Percentiles rank a stretch among this genome's conserved stretches.
Conservation (phyloP, 768 basidiomycete species). For the Boletellus ananiceps region DNA sequence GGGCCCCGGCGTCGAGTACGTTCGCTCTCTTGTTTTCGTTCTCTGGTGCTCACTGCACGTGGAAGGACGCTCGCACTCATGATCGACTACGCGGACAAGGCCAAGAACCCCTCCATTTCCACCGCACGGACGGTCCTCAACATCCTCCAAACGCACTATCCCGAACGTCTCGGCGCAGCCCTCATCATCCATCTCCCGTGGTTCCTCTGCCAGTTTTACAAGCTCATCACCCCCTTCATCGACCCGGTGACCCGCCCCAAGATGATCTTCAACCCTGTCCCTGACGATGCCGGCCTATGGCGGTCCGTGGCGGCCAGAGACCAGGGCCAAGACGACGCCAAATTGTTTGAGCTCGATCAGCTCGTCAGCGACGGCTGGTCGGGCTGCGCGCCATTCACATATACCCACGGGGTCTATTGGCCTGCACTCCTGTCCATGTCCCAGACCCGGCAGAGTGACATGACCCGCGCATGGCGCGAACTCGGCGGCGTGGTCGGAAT, state of each 20-base stretch:
- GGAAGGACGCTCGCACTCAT: constrained; percentile 62
- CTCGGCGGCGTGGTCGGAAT: constrained; percentile 68
- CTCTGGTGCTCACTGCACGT: neutral
- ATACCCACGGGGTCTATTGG: constrained; percentile 76
- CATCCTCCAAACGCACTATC: constrained; percentile 80
- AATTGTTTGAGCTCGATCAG: constrained; percentile 62
- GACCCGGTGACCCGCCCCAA: constrained; percentile 78
- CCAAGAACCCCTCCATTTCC: constrained; percentile 48
- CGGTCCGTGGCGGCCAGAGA: constrained; percentile 21
- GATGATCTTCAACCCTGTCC: constrained; percentile 66
- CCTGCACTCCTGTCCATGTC: constrained; percentile 53
- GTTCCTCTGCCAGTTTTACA: constrained; percentile 69
- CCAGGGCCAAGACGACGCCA: constrained; percentile 12
- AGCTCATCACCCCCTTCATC: constrained; percentile 73
- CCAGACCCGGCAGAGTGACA: constrained; percentile 42
- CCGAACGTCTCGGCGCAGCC: constrained; percentile 76
- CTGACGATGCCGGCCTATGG: constrained; percentile 25
- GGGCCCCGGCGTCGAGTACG: constrained; percentile 78
- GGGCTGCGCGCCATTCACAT: constrained; percentile 63
- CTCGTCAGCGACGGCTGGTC: constrained; percentile 70
- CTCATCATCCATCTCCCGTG: constrained; percentile 81
- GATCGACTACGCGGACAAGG: constrained; percentile 73
- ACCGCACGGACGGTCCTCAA: constrained; percentile 42
- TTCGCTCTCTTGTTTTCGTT: constrained; percentile 6
- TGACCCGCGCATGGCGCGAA: constrained; percentile 60